Base-by-base conservation (phyloP, 2,329 filamentous ascomycete genomes). In the Aspergillus sp. region DNA sequence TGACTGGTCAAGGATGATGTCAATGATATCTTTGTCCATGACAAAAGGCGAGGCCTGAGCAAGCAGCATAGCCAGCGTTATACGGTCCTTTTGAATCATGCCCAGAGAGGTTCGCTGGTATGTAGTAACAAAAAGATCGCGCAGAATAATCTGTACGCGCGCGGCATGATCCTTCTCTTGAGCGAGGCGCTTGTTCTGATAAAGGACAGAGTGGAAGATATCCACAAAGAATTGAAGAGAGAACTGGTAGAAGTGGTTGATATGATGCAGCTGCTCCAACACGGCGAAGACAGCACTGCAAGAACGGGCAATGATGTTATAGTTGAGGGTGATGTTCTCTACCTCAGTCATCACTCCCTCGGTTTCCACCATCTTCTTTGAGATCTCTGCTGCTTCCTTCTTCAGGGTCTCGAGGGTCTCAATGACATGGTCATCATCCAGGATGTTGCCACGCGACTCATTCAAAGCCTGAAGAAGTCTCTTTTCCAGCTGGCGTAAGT, bases 181-280 rank as follows among this genome's bases (percentile, higher is more conserved):
- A 17, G 82, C 81, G 47, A 94, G 79, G 54, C 85, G 85, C 65
- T 87, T 86, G 72, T 95, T 95, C 53, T 85, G 82, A 62, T 88
- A 88, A 36, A 99, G 81, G 6, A 99, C 94, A 5, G 88, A 85
- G 69, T 96, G 89, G 82, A 99, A 99, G 63, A 99, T 99, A 70
- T 97, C 89, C 50, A 96, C 83, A 76, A 99, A 99, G 76, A 96
- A 99, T 72, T 97, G 92, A 54, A 99, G 81, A 34, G 94, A 99
- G 80, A 99, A 99, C 71, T 97, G 95, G 74, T 99, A 99, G 76
- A 97, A 97, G 78, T 97, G 94, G 72, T 99, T 97, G 71, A 99
- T 87, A 69, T 97, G 95, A 73, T 97, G 93, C 53, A 99, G 83
- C 72, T 99, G 93, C 76, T 99, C 95, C 56, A 99, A 80, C 13